A percentile compares a stretch with the other conserved stretches of the same genome.
These are phyloP conservation scores for Angomonas ambiguus DNA, from an alignment of 208 protist genomes.

Conservation along the genomic window DNA sequence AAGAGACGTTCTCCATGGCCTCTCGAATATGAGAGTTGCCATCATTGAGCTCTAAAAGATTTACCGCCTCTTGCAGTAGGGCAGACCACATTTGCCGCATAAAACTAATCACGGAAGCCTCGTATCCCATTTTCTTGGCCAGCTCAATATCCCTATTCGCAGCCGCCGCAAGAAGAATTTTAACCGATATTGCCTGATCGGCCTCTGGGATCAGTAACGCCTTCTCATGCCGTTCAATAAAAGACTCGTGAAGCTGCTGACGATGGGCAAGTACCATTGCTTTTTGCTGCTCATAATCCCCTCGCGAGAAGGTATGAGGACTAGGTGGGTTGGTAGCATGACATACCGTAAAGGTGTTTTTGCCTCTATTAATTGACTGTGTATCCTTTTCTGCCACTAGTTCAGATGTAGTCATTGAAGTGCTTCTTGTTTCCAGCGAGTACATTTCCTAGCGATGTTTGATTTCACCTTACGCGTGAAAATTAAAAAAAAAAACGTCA, in stretches of 20 bases:
- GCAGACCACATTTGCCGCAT: slow-evolving; percentile 49
- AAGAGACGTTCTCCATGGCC: slow-evolving; percentile 68
- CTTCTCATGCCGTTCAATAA: slow-evolving; percentile 36
- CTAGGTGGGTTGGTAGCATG: slow-evolving; percentile 30
- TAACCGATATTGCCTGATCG: slow-evolving; percentile 29
- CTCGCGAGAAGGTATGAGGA: slow-evolving; percentile 5
- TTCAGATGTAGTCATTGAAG: no score
- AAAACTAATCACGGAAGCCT: slow-evolving; percentile 35
- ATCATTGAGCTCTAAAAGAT: slow-evolving; percentile 27
- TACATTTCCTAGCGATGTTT: no score
- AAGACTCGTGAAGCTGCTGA: slow-evolving; percentile 29
- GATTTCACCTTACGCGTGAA: no score
- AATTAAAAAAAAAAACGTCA: background rate
- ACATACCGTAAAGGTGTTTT: slow-evolving; percentile 46
- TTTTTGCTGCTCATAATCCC: slow-evolving; percentile 38
- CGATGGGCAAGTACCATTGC: slow-evolving; percentile 16
- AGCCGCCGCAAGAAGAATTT: slow-evolving; percentile 41
- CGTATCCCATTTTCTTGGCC: slow-evolving; percentile 17
- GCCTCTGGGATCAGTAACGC: slow-evolving; percentile 17
- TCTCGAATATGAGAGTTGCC: slow-evolving; percentile 19
- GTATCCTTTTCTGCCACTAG: slow-evolving; percentile 8
- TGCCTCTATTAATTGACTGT: background rate
- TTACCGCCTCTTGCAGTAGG: slow-evolving; percentile 45
- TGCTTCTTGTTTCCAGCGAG: no score
- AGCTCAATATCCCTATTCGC: slow-evolving; percentile 34